Percentiles rank a stretch among this genome's conserved stretches.
Conservation (phyloP, 768 basidiomycete genomes). For the Mycena amicta region DNA sequence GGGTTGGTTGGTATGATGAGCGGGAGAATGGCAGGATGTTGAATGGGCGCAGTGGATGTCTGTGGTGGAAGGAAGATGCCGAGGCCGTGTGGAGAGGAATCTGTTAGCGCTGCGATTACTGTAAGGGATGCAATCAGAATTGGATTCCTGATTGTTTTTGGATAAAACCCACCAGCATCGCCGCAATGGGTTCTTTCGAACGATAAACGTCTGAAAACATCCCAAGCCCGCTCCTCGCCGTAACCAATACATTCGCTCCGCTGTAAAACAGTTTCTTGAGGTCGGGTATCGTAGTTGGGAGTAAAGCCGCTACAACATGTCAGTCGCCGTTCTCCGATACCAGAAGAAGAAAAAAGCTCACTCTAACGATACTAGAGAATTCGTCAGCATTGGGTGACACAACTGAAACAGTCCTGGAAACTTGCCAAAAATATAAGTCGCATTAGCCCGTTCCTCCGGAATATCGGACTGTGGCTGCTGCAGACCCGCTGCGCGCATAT, state of each 20-base stretch:
- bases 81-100: slow-evolving; percentile 17
- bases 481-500: slow-evolving; percentile 20
- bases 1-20: slow-evolving; percentile 13
- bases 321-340: too few relatives aligned
- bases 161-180: slow-evolving; percentile 14
- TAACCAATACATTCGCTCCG: slow-evolving; percentile 19
- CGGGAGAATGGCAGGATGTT: slow-evolving; percentile 22
- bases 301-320: slow-evolving; percentile 12
- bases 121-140: not conserved
- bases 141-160: not conserved
- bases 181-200: slow-evolving; percentile 20
- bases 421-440: slow-evolving; percentile 20
- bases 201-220: slow-evolving; percentile 16
- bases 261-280: not conserved
- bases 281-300: slow-evolving; percentile 8
- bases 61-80: slow-evolving; percentile 14
- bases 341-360: not conserved
- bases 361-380: not conserved
- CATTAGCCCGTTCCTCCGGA: slow-evolving; percentile 12
- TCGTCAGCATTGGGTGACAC: not conserved
- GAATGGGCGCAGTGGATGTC: slow-evolving; percentile 18
- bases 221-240: slow-evolving; percentile 13
- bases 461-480: slow-evolving; percentile 12
- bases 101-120: slow-evolving; percentile 16
- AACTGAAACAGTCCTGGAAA: not conserved